Evolutionary conservation across 306 rosid species (phyloP).

Genomic region (Glycine soja): DNA sequence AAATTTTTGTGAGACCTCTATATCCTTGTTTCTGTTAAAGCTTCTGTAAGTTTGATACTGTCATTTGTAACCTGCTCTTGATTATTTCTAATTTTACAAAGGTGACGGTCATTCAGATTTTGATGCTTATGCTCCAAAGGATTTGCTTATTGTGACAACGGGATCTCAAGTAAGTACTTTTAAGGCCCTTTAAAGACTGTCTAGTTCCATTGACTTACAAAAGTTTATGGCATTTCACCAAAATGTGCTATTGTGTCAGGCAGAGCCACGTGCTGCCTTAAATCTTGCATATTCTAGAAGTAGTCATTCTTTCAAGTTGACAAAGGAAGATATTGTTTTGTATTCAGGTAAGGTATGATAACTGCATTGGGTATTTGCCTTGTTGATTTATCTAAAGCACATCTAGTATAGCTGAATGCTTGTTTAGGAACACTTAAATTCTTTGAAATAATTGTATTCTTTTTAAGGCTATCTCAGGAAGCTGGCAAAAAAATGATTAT

Average conservation of each 20-base stretch:
- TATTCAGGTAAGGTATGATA: conserved; percentile 90
- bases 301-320: conserved; percentile 88
- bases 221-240: conserved; percentile 57
- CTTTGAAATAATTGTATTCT: neutral
- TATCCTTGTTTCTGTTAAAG: conserved; percentile 10
- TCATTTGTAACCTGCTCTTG: conserved; percentile 18
- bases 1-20: conserved; percentile 17
- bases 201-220: conserved; percentile 41
- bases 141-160: conserved; percentile 92
- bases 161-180: conserved; percentile 93
- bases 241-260: conserved; percentile 75
- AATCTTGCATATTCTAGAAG: conserved; percentile 94
- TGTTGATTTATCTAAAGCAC: conserved; percentile 31
- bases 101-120: conserved; percentile 97
- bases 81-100: conserved; percentile 50
- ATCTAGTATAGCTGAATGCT: neutral
- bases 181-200: no score
- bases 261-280: conserved; percentile 99
- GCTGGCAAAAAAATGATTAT: neutral
- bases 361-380: conserved; percentile 26
- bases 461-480: neutral
- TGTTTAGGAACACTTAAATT: neutral
- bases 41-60: conserved; percentile 7
- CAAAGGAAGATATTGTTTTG: conserved; percentile 79
- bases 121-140: conserved; percentile 94